Evolutionary conservation across 306 rosid species (phyloP), one percentile per base, ranked within the genome.

Genomic region (Gillenia trifoliata): DNA sequence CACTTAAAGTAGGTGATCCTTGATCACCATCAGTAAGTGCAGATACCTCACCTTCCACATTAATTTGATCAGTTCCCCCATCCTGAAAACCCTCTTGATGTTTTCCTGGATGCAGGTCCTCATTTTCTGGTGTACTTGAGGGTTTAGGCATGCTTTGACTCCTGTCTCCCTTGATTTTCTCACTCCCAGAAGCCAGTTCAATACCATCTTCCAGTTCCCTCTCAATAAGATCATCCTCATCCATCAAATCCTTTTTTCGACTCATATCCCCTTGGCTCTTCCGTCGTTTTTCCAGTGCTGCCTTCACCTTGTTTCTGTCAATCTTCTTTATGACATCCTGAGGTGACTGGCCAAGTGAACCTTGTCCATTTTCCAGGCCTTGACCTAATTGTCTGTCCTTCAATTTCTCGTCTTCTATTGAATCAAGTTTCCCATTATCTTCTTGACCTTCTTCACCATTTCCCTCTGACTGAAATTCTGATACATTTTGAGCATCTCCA

Each of bases 161-260:
- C 81, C 85, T 73, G 33, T 89, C 98, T 33, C 81, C 89, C 81
- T 85, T 91, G 75, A 30, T 89, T 77, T 84, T 90, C 78, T 90
- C 98, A 78, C 77, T 85, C 75, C 86, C 92, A 71, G 90, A 80
- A 73, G 89, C 88, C 71, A 92, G 72, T 77, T 95, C 99, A 33
- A 95, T 87, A 59, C 98, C 97, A 79, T 93, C 96, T 85, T 95
- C 99, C 63, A 95, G 85, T 83, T 92, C 98, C 86, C 89, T 90
- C 82, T 94, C 99, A 70, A 95, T 92, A 45, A 95, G 91, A 81
- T 95, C 99, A 80, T 95, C 99, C 66, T 92, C 98, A 79, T 95
- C 93, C 95, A 95, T 82, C 70, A 81, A 50, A 72, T 95, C 99
- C 59, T 86, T 71, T 74, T 84, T 95, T 59, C 86, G 87, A 62